A percentile compares a stretch with the other conserved stretches of the same genome.
These are phyloP conservation scores for Kitagawia praeruptora DNA, from an alignment of 129 eudicot species.

Conservation along the genomic window DNA sequence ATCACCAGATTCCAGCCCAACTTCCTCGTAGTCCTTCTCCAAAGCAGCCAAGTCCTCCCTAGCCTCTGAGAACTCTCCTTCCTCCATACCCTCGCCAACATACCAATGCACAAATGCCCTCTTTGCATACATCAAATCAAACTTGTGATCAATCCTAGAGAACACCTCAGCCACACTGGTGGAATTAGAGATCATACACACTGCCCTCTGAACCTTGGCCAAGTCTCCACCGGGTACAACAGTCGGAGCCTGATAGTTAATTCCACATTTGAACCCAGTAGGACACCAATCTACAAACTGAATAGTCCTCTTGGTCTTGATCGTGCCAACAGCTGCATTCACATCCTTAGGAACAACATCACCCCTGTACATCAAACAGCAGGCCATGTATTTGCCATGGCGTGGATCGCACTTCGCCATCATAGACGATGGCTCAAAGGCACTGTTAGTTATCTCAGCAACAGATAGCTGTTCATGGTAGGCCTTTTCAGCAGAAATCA, in stretches of 20 bases:
- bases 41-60: conserved; percentile 84
- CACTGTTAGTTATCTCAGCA: conserved; percentile 77
- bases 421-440: conserved; percentile 77
- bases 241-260: conserved; percentile 81
- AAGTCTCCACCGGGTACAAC: conserved; percentile 84
- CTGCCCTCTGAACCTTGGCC: conserved; percentile 80
- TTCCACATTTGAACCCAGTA: conserved; percentile 79
- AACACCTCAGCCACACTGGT: conserved; percentile 88
- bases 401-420: conserved; percentile 86
- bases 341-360: conserved; percentile 85
- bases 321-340: conserved; percentile 71
- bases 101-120: conserved; percentile 86
- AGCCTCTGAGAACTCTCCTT: conserved; percentile 83
- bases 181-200: conserved; percentile 83
- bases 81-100: conserved; percentile 92
- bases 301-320: conserved; percentile 77
- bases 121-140: conserved; percentile 79
- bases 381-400: conserved; percentile 86
- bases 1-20: conserved; percentile 63
- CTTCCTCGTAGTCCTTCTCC: conserved; percentile 82
- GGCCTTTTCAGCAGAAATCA: conserved; percentile 72
- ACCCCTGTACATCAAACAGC: conserved; percentile 80
- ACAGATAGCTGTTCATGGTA: conserved; percentile 77
- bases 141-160: conserved; percentile 77
- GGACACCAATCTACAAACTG: conserved; percentile 92